phyloP scores from a whole-genome alignment of 2,329 filamentous ascomycete genomes.

The Teratosphaeria gauchensis region DNA sequence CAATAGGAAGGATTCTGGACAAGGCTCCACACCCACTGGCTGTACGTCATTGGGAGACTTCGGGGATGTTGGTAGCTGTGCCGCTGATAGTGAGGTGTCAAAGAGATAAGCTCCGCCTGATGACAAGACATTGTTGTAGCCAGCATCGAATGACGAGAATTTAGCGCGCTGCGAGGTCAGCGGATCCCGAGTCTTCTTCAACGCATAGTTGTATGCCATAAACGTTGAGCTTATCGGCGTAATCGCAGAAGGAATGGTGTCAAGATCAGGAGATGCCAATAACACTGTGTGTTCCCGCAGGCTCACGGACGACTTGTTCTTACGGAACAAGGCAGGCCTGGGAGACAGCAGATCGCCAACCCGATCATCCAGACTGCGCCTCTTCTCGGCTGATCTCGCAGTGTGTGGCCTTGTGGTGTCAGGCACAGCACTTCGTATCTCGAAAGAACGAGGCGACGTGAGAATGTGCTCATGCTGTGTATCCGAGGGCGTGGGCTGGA shows the following conservation, averaged over 20 bases:
- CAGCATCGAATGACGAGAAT: constrained; percentile 45
- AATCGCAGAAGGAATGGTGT: constrained; percentile 55
- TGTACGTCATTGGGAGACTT: constrained; percentile 41
- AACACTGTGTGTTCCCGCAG: constrained; percentile 67
- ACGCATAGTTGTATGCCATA: constrained; percentile 34
- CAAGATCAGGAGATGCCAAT: constrained; percentile 42
- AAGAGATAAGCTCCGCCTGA: constrained; percentile 72
- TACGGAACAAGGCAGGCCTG: constrained; percentile 28
- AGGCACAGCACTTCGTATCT: constrained; percentile 13
- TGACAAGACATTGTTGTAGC: constrained; percentile 30
- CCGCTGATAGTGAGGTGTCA: constrained; percentile 42
- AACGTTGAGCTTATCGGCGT: constrained; percentile 67
- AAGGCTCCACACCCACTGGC: constrained; percentile 77
- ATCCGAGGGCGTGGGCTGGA: constrained; percentile 16
- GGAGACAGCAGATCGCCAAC: constrained; percentile 13
- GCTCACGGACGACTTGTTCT: constrained; percentile 49
- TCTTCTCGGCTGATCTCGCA: constrained; percentile 9
- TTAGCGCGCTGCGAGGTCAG: constrained; percentile 21
- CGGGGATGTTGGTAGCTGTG: constrained; percentile 19
- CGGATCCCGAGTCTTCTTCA: constrained; percentile 16
- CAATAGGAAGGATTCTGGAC: constrained; percentile 79
- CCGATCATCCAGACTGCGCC: constrained; percentile 16
- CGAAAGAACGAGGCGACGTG: constrained; percentile 22
- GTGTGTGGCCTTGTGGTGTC: constrained; percentile 8
- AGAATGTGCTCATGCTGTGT: constrained; percentile 19